A percentile compares a stretch with the other conserved stretches of the same genome.
phyloP scores from a whole-genome alignment of 2,329 filamentous ascomycete species.

The Cordyceps cateniannulata region DNA sequence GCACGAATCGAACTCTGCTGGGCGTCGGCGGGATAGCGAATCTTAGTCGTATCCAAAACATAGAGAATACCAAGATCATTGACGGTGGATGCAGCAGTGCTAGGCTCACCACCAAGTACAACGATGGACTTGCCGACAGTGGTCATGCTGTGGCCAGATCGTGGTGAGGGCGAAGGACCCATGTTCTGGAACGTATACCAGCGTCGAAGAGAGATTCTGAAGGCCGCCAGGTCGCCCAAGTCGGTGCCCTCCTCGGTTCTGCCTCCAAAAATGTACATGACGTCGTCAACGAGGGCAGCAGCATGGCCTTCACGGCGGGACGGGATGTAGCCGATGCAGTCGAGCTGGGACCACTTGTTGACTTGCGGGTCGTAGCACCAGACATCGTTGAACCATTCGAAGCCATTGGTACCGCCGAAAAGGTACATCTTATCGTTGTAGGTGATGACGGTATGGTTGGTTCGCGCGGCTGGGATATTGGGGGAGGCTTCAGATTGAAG shows the following conservation, averaged over 20 bases:
- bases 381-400: conserved; percentile 98
- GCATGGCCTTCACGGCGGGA: conserved; percentile 91
- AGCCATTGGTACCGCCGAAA: conserved; percentile 95
- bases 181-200: conserved; percentile 99
- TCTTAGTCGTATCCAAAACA: conserved; percentile 89
- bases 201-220: conserved; percentile 65
- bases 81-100: conserved; percentile 72
- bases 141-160: conserved; percentile 97
- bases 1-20: conserved; percentile 22
- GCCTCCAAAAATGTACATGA: conserved; percentile 98
- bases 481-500: conserved; percentile 53
- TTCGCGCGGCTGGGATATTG: conserved; percentile 74
- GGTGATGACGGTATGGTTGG: conserved; percentile 88
- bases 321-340: conserved; percentile 97
- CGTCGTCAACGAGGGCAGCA: conserved; percentile 86
- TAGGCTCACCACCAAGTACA: conserved; percentile 89
- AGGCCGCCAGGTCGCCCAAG: conserved; percentile 84
- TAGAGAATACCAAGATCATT: conserved; percentile 86
- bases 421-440: conserved; percentile 92
- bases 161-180: conserved; percentile 87
- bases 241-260: conserved; percentile 90
- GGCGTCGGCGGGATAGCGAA: conserved; percentile 83
- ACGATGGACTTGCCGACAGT: conserved; percentile 88
- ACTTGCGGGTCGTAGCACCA: conserved; percentile 86
- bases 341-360: conserved; percentile 81